phyloP scores from a whole-genome alignment of 352 stramenopile genomes.

The Phytophthora pisi region DNA sequence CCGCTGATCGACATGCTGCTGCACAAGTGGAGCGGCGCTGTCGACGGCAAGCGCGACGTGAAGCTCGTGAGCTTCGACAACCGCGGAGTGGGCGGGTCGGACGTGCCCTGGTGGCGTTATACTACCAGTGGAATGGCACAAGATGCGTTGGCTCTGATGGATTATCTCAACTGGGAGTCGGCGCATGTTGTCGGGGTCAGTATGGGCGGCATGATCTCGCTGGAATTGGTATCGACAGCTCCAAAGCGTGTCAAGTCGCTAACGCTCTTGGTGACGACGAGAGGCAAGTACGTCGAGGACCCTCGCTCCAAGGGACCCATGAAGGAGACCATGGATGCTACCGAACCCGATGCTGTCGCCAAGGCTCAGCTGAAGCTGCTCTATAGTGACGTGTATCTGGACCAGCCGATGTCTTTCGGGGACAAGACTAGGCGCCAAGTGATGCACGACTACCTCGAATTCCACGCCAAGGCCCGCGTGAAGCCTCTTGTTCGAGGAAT shows the following conservation, averaged over 20 bases:
- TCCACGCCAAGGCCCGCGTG: conserved; percentile 19
- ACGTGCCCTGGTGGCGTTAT: conserved; percentile 60
- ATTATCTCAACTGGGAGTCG: conserved; percentile 48
- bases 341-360: conserved; percentile 35
- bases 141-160: conserved; percentile 56
- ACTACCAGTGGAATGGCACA: conserved; percentile 64
- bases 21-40: conserved; percentile 28
- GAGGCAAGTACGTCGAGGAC: conserved; percentile 44
- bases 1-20: conserved; percentile 40
- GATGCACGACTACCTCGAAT: conserved; percentile 22
- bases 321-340: conserved; percentile 35
- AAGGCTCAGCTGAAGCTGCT: conserved; percentile 38
- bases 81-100: conserved; percentile 54
- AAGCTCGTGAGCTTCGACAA: conserved; percentile 68
- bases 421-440: conserved; percentile 31
- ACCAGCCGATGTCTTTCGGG: conserved; percentile 37
- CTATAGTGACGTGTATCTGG: conserved; percentile 38
- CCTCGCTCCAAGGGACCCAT: conserved; percentile 37
- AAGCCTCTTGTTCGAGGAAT: conserved; percentile 17
- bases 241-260: conserved; percentile 62
- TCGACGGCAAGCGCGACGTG: conserved; percentile 25
- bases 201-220: conserved; percentile 62
- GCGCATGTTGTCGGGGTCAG: conserved; percentile 48
- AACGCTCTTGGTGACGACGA: conserved; percentile 56
- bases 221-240: conserved; percentile 48